Conservation (phyloP, 2,329 filamentous ascomycete species). For the Teratosphaeria zuluensis region DNA sequence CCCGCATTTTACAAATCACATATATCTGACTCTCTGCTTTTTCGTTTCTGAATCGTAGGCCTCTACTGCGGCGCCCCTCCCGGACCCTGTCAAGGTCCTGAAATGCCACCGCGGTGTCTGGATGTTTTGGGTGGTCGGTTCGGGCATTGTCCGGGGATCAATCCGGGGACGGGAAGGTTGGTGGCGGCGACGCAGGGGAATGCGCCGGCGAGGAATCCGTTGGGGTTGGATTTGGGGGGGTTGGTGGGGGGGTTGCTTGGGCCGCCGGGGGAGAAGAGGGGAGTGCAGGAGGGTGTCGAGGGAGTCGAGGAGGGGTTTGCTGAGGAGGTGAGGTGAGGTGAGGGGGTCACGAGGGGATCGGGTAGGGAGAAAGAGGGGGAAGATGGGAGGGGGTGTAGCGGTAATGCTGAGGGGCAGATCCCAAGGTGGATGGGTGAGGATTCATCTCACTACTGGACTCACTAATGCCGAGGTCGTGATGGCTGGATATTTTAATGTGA, state of each 20-base stretch:
- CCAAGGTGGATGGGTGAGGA: too few relatives aligned
- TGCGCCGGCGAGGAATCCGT: not conserved
- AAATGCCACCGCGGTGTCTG: not conserved
- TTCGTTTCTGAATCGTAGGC: not conserved
- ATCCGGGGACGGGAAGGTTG: not conserved
- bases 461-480: too few relatives aligned
- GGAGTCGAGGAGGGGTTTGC: not conserved
- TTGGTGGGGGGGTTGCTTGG: not conserved
- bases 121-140: not conserved
- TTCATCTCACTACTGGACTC: too few relatives aligned
- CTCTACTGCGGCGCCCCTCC: not conserved
- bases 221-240: not conserved
- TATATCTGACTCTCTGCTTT: not conserved
- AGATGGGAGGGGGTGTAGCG: too few relatives aligned
- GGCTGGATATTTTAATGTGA: too few relatives aligned
- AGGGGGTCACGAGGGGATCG: too few relatives aligned
- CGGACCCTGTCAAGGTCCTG: not conserved
- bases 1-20: too few relatives aligned
- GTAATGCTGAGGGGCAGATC: too few relatives aligned
- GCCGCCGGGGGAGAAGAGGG: not conserved
- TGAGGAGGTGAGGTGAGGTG: too few relatives aligned
- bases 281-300: not conserved
- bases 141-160: not conserved
- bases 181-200: not conserved
- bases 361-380: too few relatives aligned